Percentiles rank a stretch among this genome's conserved stretches.
Evolutionary conservation across 441 rosid genomes (phyloP).

Genomic region (Manihot esculenta): DNA sequence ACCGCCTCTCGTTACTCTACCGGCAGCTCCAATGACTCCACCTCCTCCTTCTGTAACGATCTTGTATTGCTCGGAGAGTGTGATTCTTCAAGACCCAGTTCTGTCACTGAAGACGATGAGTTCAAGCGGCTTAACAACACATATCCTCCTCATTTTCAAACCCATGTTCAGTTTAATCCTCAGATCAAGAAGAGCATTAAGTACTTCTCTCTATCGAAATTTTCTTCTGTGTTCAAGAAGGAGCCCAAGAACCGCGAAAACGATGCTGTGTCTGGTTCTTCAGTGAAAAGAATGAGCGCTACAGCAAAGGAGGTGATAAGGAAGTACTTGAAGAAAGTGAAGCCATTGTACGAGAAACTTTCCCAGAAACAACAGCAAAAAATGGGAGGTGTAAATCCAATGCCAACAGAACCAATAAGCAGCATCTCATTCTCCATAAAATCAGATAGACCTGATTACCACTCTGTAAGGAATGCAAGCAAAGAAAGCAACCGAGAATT

Average conservation of each 20-base stretch:
- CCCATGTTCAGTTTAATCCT: not conserved
- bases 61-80: conserved; percentile 47
- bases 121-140: conserved; percentile 39
- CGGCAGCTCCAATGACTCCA: conserved; percentile 68
- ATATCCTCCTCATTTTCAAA: not conserved
- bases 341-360: conserved; percentile 83
- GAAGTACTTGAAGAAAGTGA: conserved; percentile 84
- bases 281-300: conserved; percentile 70
- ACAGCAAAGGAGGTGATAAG: conserved; percentile 81
- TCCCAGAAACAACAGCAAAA: conserved; percentile 65
- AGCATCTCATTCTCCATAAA: conserved; percentile 25
- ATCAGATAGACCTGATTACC: conserved; percentile 31
- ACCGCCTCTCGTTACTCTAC: conserved; percentile 86
- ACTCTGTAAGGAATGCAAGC: conserved; percentile 21
- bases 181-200: conserved; percentile 42
- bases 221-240: conserved; percentile 86
- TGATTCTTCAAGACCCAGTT: conserved; percentile 85
- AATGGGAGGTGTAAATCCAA: conserved; percentile 26
- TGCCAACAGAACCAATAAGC: not conserved
- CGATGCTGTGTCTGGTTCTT: conserved; percentile 28
- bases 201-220: conserved; percentile 72
- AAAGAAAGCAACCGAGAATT: conserved; percentile 35
- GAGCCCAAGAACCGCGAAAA: conserved; percentile 42
- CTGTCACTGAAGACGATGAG: conserved; percentile 72
- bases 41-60: conserved; percentile 50